Conservation (phyloP, 495 filamentous ascomycete species). For the Aspergillus nanangensis region DNA sequence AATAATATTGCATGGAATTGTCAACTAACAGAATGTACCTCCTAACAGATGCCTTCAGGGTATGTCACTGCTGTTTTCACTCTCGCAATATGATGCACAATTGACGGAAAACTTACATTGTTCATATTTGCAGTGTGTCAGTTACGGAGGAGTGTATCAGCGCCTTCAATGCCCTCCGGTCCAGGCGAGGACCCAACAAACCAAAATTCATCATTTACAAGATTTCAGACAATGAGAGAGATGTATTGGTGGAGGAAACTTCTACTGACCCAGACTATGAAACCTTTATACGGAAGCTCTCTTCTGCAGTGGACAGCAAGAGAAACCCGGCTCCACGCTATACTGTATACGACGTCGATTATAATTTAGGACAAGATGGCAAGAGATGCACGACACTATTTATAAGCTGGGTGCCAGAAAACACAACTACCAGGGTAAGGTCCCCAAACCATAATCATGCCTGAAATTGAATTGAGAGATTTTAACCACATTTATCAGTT, state of each 20-base stretch:
- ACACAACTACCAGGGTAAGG: conserved; percentile 1
- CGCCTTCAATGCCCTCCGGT: conserved; percentile 77
- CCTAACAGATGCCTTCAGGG: no score
- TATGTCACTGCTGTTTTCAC: no score
- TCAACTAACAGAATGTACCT: no score
- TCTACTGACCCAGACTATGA: conserved; percentile 56
- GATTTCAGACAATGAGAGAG: conserved; percentile 73
- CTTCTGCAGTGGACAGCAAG: conserved; percentile 58
- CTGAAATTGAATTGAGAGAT: neutral
- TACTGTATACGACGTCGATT: conserved; percentile 79
- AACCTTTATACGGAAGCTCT: conserved; percentile 62
- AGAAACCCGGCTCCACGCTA: conserved; percentile 64
- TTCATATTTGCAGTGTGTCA: no score
- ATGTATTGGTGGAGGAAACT: conserved; percentile 69
- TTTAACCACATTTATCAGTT: conserved; percentile 8
- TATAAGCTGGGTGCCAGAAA: conserved; percentile 60
- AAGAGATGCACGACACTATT: conserved; percentile 81
- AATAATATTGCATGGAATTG: no score
- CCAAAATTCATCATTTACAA: conserved; percentile 89
- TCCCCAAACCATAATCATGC: neutral
- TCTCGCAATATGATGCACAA: no score
- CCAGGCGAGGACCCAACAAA: conserved; percentile 49
- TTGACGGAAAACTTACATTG: no score
- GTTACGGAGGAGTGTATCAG: conserved; percentile 65
- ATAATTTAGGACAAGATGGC: conserved; percentile 68